These are phyloP conservation scores for Diutina neorugosa DNA, from an alignment of 1,139 yeast genomes.

Conservation along the genomic window DNA sequence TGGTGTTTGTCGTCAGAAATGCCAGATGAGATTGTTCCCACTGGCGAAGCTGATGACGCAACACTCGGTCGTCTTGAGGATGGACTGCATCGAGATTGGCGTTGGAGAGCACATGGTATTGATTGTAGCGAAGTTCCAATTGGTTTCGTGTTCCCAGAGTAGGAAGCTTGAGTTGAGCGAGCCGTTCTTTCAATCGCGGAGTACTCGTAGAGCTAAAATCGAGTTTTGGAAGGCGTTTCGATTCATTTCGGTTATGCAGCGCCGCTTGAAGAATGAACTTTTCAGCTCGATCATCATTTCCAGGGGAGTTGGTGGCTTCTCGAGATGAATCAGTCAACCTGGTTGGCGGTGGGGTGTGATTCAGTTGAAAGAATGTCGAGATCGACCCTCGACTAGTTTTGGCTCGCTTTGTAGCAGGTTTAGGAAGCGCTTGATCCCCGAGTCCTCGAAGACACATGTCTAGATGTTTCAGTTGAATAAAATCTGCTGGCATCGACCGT, in stretches of 20 bases:
- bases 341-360: neutral
- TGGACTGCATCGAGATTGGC: slow-evolving; percentile 1
- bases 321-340: neutral
- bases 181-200: slow-evolving; percentile 48
- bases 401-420: neutral
- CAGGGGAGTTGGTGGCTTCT: neutral
- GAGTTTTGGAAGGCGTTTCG: slow-evolving; percentile 39
- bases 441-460: neutral
- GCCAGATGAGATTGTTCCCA: slow-evolving; percentile 3
- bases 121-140: slow-evolving; percentile 62
- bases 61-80: neutral
- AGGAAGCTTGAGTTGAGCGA: slow-evolving; percentile 43
- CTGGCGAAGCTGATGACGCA: slow-evolving; percentile 1
- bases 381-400: neutral
- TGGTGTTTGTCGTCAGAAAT: neutral
- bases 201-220: slow-evolving; percentile 52
- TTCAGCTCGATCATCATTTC: neutral
- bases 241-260: slow-evolving; percentile 8
- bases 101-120: slow-evolving; percentile 41
- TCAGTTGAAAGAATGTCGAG: neutral
- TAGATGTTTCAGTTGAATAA: neutral
- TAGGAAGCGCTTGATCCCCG: neutral
- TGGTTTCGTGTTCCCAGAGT: slow-evolving; percentile 50
- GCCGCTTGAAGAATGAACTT: neutral
- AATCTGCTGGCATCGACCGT: neutral